A percentile compares a stretch with the other conserved stretches of the same genome.
These are phyloP conservation scores for Cyberlindnera misumaiensis DNA, from an alignment of 805 yeast genomes.

Conservation along the genomic window DNA sequence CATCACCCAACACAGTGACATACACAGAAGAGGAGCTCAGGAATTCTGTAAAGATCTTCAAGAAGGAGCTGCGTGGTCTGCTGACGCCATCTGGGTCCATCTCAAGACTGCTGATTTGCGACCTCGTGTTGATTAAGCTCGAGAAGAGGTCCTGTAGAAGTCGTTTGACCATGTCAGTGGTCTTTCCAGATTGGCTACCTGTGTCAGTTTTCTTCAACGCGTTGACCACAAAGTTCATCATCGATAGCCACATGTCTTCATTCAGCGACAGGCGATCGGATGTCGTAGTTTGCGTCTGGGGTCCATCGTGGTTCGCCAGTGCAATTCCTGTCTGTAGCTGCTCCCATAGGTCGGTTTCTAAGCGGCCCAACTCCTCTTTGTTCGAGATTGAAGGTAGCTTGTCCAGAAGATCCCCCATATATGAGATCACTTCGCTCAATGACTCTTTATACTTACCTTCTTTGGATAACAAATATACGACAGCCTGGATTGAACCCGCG, in stretches of 20 bases:
- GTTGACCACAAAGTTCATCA: constrained; percentile 34
- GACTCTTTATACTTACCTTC: constrained; percentile 15
- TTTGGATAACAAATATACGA: constrained; percentile 18
- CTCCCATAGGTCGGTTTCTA: constrained; percentile 30
- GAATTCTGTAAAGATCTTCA: constrained; percentile 48
- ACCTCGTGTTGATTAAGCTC: constrained; percentile 28
- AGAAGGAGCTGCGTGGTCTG: constrained; percentile 33
- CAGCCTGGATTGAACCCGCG: constrained; percentile 17
- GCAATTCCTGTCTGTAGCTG: constrained; percentile 28
- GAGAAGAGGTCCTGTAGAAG: constrained; percentile 37
- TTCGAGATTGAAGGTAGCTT: constrained; percentile 11
- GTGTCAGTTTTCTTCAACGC: constrained; percentile 26
- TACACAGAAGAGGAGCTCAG: constrained; percentile 40
- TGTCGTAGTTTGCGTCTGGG: constrained; percentile 4
- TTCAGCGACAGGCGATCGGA: constrained; percentile 20
- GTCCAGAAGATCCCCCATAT: constrained; percentile 11
- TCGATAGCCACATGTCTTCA: constrained; percentile 32
- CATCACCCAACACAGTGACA: constrained; percentile 50
- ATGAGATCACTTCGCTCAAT: constrained; percentile 17
- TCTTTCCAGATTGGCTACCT: constrained; percentile 5
- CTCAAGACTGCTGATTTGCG: constrained; percentile 19
- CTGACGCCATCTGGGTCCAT: constrained; percentile 12
- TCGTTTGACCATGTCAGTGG: constrained; percentile 31
- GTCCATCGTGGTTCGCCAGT: constrained; percentile 23
- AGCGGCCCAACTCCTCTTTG: constrained; percentile 6